These are phyloP conservation scores for Persicaria maculosa DNA, from an alignment of 148 eudicot species.

Conservation along the genomic window DNA sequence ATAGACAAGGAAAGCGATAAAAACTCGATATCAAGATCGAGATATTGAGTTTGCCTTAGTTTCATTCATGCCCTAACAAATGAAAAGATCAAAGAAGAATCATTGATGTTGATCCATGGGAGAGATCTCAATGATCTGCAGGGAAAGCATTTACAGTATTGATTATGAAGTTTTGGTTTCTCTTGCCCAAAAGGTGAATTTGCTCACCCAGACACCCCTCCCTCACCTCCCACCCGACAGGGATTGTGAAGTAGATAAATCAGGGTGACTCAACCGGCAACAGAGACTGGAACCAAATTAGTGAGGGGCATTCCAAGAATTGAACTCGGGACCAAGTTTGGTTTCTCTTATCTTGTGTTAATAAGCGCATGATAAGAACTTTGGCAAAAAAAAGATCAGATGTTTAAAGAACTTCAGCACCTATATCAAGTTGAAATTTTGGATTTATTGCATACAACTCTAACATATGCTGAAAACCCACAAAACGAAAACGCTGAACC, in stretches of 20 bases:
- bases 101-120: not conserved
- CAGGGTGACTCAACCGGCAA: too few species aligned
- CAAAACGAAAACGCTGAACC: not conserved
- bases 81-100: not conserved
- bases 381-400: not conserved
- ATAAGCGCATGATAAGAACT: not conserved
- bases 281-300: too few species aligned
- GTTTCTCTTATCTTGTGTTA: too few species aligned
- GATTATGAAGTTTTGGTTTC: not conserved
- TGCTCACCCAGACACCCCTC: too few species aligned
- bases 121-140: not conserved
- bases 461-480: not conserved
- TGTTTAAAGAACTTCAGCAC: not conserved
- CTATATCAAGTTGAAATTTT: not conserved
- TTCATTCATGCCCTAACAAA: not conserved
- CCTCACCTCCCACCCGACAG: too few species aligned
- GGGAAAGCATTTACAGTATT: not conserved
- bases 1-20: too few species aligned
- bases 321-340: slow-evolving; percentile 23
- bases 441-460: not conserved
- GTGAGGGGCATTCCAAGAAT: slow-evolving; percentile 4
- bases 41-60: not conserved
- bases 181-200: not conserved
- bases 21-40: not conserved
- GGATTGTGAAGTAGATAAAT: too few species aligned